Conservation (phyloP, 1,284 basidiomycete species). For the Apiotrichum laibachii region DNA sequence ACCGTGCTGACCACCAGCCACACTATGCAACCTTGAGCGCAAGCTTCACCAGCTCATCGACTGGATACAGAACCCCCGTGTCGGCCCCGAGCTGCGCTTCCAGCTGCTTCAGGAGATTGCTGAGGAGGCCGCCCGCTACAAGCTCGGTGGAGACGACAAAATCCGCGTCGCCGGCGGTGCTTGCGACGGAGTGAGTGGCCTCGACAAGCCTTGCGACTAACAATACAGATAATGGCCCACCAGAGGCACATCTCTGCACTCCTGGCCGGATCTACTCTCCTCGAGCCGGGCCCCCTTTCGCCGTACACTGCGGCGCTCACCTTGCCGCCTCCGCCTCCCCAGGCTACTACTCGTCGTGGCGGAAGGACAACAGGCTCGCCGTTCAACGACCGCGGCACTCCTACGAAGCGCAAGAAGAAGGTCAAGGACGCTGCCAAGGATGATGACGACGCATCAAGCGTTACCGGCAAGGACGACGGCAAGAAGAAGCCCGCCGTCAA, state of each 20-base stretch:
- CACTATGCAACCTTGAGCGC: constrained; percentile 70
- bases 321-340: constrained; percentile 59
- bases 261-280: constrained; percentile 50
- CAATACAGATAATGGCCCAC: constrained; percentile 63
- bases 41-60: constrained; percentile 72
- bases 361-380: constrained; percentile 45
- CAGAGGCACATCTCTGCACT: constrained; percentile 61
- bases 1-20: constrained; percentile 52
- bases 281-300: constrained; percentile 53
- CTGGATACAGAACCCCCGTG: constrained; percentile 67
- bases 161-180: constrained; percentile 94
- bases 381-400: constrained; percentile 32
- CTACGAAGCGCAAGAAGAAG: constrained; percentile 44
- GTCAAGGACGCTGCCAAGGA: constrained; percentile 29
- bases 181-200: constrained; percentile 68
- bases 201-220: background rate
- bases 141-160: constrained; percentile 97
- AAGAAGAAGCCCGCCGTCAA: constrained; percentile 37
- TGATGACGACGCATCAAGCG: constrained; percentile 46
- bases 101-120: constrained; percentile 87
- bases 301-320: constrained; percentile 63
- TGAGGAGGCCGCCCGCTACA: constrained; percentile 85
- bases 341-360: constrained; percentile 41
- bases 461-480: constrained; percentile 30
- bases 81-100: constrained; percentile 74